Evolutionary conservation across 257 asterid species (phyloP), one percentile per base, ranked within the genome.

Genomic region (Nicotiana tabacum): DNA sequence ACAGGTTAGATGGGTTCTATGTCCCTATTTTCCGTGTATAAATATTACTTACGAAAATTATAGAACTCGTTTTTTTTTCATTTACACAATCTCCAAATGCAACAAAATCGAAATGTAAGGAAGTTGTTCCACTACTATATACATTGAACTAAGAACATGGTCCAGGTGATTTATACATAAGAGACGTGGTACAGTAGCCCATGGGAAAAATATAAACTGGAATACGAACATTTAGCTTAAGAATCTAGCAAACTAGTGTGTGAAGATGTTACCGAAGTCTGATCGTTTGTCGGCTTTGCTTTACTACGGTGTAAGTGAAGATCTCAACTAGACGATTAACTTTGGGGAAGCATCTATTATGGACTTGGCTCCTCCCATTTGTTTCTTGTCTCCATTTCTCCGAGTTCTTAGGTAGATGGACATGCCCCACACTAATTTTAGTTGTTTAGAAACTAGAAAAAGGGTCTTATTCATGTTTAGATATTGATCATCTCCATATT

Each of bases 11-110:
- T 2, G 10, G 57, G 78, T 72, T 72, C 51, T 35, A 4, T 46
- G 61, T 46, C 37, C 57, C 33, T 72, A 43, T 16, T 24, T 24
- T 6, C 33, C 0, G 5, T 10, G 57, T 69, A 9, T 24, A n/a
- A 39, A 12, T 65, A 65, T 29, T 43, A 43, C 48, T 43, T 4
- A 29, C 5, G 16, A 35, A 29, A 39, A 39, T 69, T 37, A 21
- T 70, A 30, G 37, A 21, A 43, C 78, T 70, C 15, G 27, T 0
- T 21, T 27, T 6, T 43, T 43, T 43, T 46, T 48, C 35, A 57
- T 43, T 69, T 69, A 69, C 77, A 69, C 60, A 12, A 72, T 24
- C 60, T 69, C 78, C 60, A 43, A 72, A 72, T 43, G 60, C 60
- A 55, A 55, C 21, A 55, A 55, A 13, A 55, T 16, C n/a, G 21